phyloP scores from a whole-genome alignment of 208 protist species.

The Vickermania spadyakhi region DNA sequence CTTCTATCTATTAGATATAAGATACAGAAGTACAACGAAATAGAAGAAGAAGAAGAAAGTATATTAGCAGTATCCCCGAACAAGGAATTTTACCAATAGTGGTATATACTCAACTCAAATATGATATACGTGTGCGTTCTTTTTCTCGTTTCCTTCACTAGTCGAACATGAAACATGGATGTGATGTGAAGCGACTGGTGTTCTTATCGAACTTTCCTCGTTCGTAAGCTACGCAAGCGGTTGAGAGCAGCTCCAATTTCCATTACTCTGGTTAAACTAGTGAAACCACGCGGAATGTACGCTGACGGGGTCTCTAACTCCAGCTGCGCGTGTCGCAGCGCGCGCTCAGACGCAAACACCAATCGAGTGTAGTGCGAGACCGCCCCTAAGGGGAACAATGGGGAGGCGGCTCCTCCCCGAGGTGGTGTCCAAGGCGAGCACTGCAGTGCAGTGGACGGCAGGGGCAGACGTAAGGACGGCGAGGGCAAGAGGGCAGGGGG shows the following conservation, averaged over 20 bases:
- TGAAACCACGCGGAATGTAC: slow-evolving; percentile 61
- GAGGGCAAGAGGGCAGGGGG: no score
- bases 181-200: no score
- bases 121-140: no score
- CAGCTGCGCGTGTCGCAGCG: slow-evolving; percentile 27
- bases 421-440: neutral
- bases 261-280: slow-evolving; percentile 54
- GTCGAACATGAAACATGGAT: no score
- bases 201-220: slow-evolving; percentile 8
- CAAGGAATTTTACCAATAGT: no score
- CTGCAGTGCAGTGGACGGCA: neutral
- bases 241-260: slow-evolving; percentile 89
- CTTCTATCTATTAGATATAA: no score
- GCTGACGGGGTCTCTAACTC: slow-evolving; percentile 54
- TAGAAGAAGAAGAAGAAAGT: no score
- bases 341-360: slow-evolving; percentile 28
- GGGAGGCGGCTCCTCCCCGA: neutral
- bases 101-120: no score
- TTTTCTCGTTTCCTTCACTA: no score
- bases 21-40: no score
- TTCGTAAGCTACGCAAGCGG: slow-evolving; percentile 62
- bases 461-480: neutral
- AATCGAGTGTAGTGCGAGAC: slow-evolving; percentile 18
- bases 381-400: slow-evolving; percentile 1
- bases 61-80: no score